These are phyloP conservation scores for Flagelloscypha sp. DNA, from an alignment of 768 basidiomycete genomes.

Conservation along the genomic window DNA sequence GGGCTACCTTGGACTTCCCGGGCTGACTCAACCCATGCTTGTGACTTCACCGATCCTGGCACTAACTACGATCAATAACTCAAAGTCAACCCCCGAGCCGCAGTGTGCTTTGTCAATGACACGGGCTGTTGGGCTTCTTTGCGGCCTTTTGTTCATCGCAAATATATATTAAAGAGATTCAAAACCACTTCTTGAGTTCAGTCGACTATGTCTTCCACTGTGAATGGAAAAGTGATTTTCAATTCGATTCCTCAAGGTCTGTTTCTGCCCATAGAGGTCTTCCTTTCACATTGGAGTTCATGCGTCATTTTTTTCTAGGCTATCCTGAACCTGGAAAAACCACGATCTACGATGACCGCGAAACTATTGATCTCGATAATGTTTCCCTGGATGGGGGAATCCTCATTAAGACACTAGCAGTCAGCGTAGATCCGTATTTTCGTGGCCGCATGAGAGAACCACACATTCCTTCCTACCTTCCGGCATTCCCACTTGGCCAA, in stretches of 20 bases:
- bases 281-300: no score
- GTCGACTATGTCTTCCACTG: constrained; percentile 1
- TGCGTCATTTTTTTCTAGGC: constrained; percentile 5
- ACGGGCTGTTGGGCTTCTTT: no score
- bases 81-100: no score
- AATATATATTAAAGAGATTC: no score
- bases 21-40: no score
- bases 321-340: constrained; percentile 24
- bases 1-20: no score
- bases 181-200: no score
- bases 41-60: no score
- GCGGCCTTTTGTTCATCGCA: no score
- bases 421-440: constrained; percentile 32
- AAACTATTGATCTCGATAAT: constrained; percentile 29
- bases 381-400: constrained; percentile 24
- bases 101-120: no score
- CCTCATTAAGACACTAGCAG: constrained; percentile 28
- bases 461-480: constrained; percentile 13
- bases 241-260: constrained; percentile 1
- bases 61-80: no score
- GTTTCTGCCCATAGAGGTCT: no score
- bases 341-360: constrained; percentile 20
- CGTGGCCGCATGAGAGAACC: constrained; percentile 21
- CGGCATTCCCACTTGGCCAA: constrained; percentile 13
- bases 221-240: background rate